Base-by-base conservation (phyloP, 768 basidiomycete species). In the Suillus weaverae region DNA sequence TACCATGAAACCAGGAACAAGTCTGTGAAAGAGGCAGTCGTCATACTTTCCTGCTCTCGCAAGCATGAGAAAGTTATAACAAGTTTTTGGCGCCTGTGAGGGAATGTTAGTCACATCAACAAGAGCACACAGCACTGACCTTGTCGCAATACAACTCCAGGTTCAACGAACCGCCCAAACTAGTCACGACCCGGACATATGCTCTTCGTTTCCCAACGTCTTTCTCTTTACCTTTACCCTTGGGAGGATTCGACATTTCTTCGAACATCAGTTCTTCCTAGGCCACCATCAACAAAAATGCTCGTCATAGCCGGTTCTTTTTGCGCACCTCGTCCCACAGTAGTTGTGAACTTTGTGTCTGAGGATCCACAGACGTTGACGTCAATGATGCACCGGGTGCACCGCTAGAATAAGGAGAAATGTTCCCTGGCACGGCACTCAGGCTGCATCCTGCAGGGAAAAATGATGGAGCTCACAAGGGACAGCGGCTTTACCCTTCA, bases 181-280 rank as follows among this genome's bases (percentile, higher is more conserved):
- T 96, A 3, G 97, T 99, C 56, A 96, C 87, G 35, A 99, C 89
- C n/a, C 96, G 91, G 54, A 95, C 94, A 76, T 99, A 99, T 2
- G 94, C 97, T 62, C 96, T 89, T 51, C 91, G 87, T 73, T 93
- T 94, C 13, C 94, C 90, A 22, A 95, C 83, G 67, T 97, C 94
- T 72, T 96, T 97, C 72, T 96, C 95, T 76, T 98, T 99, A 2
- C 89, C 90, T 76, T 94, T 94, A 1, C 91, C 89, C 76, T 92
- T 94, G 2, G 81, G 81, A 16, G 88, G 88, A 64, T 89, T 90
- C 14, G 89, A 83, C 69, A 99, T 89, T 39, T 92, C 92, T 76
- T 98, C 97, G 69, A 96, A 99, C 97, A 99, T 99, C 18, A 96
- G 81, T 74, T 99, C 97, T 77, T 99, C 97, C 87, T 91, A 67